Percentiles rank a stretch among this genome's conserved stretches.
phyloP scores from a whole-genome alignment of 140 eudicot species.

The Bidens hawaiensis region DNA sequence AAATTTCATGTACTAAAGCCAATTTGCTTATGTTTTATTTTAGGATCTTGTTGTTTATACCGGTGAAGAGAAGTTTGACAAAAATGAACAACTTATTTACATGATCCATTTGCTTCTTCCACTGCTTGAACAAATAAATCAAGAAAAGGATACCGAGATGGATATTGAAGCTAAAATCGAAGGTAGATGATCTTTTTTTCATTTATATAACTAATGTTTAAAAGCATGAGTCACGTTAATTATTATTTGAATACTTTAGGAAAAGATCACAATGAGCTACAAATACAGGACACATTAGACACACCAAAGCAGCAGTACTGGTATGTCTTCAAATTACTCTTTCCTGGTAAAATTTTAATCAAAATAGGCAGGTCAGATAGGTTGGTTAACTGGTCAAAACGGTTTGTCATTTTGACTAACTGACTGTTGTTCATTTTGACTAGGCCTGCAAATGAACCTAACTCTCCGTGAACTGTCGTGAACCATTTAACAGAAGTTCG shows the following conservation, averaged over 20 bases:
- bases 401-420: no score
- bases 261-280: constrained; percentile 37
- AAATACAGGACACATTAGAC: constrained; percentile 45
- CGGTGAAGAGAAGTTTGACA: constrained; percentile 44
- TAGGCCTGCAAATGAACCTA: no score
- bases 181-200: constrained; percentile 39
- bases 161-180: constrained; percentile 60
- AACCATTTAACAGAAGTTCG: no score
- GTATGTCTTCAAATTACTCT: constrained; percentile 24
- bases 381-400: no score
- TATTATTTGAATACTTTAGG: constrained; percentile 37
- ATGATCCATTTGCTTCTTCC: constrained; percentile 70
- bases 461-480: no score
- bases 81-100: constrained; percentile 51
- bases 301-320: constrained; percentile 46
- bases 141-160: constrained; percentile 56
- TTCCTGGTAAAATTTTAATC: no score
- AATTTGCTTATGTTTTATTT: constrained; percentile 16
- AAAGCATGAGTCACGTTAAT: constrained; percentile 1
- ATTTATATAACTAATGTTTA: background rate
- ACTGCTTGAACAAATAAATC: constrained; percentile 57
- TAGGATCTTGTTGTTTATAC: constrained; percentile 47
- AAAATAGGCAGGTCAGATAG: no score
- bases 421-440: no score
- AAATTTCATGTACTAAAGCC: background rate